Evolutionary conservation across 2,329 filamentous ascomycete species (phyloP).

Genomic region (Aureobasidium namibiae): DNA sequence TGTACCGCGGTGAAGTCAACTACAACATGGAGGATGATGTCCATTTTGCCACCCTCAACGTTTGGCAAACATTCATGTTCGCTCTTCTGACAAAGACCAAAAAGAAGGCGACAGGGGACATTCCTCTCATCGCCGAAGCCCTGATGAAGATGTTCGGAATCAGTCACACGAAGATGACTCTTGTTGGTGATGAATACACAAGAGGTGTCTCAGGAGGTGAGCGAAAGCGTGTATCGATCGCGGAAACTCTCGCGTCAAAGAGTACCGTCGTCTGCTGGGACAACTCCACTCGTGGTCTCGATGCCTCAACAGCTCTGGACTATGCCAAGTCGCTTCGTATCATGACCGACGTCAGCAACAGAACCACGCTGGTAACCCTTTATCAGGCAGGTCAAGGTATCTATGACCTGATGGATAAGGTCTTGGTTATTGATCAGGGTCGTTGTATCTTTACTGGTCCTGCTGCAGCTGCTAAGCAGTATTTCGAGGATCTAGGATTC

Average conservation of each 20-base stretch:
- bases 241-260: conserved; percentile 67
- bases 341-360: conserved; percentile 68
- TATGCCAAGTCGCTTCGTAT: conserved; percentile 70
- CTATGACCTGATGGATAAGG: conserved; percentile 71
- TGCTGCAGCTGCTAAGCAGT: conserved; percentile 51
- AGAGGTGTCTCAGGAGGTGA: conserved; percentile 74
- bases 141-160: conserved; percentile 74
- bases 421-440: conserved; percentile 66
- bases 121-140: conserved; percentile 60
- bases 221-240: conserved; percentile 70
- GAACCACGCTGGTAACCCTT: conserved; percentile 61
- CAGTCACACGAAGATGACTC: conserved; percentile 63
- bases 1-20: conserved; percentile 66
- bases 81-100: conserved; percentile 68
- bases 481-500: conserved; percentile 60
- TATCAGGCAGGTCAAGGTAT: conserved; percentile 65
- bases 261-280: conserved; percentile 71
- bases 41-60: conserved; percentile 65
- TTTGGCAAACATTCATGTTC: conserved; percentile 71
- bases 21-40: conserved; percentile 72
- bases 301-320: conserved; percentile 70
- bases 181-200: conserved; percentile 65
- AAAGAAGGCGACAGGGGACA: conserved; percentile 54
- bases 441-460: conserved; percentile 61
- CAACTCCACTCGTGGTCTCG: conserved; percentile 71